Conservation (phyloP, 495 filamentous ascomycete species). For the Penicillium daleae region DNA sequence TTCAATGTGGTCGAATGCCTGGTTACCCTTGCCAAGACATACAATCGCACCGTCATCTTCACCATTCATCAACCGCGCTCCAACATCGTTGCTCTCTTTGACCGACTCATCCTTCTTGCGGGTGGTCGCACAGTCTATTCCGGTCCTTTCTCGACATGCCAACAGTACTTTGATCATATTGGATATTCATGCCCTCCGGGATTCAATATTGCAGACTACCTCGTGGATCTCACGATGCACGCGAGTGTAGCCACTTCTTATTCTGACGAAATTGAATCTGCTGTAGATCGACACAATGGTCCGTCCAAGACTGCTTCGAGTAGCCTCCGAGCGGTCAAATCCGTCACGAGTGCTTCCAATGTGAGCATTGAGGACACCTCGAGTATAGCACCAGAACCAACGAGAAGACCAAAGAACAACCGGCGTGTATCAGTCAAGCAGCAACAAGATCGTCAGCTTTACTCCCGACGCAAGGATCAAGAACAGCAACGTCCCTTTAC, state of each 20-base stretch:
- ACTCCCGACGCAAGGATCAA: slow-evolving; percentile 73
- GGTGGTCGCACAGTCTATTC: slow-evolving; percentile 91
- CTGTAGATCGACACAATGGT: slow-evolving; percentile 44
- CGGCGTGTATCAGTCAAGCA: slow-evolving; percentile 76
- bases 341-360: slow-evolving; percentile 78
- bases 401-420: slow-evolving; percentile 62
- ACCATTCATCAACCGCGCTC: slow-evolving; percentile 99
- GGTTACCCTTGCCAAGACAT: slow-evolving; percentile 91
- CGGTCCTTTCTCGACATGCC: slow-evolving; percentile 85
- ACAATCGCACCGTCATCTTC: slow-evolving; percentile 95
- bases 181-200: slow-evolving; percentile 93
- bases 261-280: slow-evolving; percentile 58
- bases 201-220: slow-evolving; percentile 98
- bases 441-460: slow-evolving; percentile 88
- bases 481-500: slow-evolving; percentile 56
- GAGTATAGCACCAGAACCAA: slow-evolving; percentile 64
- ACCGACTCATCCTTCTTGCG: slow-evolving; percentile 87
- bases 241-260: slow-evolving; percentile 63
- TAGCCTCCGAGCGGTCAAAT: slow-evolving; percentile 88
- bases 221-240: slow-evolving; percentile 98
- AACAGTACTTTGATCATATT: slow-evolving; percentile 87
- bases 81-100: slow-evolving; percentile 99
- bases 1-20: slow-evolving; percentile 97
- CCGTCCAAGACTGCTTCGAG: slow-evolving; percentile 75
- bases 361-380: slow-evolving; percentile 60